Evolutionary conservation across 140 eudicot genomes (phyloP).

Genomic region (Cichorium intybus): DNA sequence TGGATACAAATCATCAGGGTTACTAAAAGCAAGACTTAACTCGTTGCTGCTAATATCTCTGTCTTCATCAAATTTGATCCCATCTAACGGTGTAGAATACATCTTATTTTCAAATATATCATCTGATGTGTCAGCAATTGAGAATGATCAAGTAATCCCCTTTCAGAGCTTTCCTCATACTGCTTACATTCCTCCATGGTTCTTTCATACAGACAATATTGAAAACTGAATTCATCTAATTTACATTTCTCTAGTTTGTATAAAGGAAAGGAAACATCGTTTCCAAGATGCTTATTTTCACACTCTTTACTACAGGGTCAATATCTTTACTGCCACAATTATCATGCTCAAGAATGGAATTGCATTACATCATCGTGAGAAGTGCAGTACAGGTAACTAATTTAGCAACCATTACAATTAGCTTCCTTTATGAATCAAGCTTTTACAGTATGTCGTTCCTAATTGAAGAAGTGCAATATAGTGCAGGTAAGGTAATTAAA

Average conservation of each 20-base stretch:
- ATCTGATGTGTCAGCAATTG: conserved; percentile 31
- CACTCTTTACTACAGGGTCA: conserved; percentile 12
- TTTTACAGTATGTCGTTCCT: no score
- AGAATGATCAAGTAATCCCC: conserved; percentile 40
- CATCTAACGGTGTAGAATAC: conserved; percentile 37
- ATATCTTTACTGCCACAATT: conserved; percentile 9
- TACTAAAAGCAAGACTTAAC: conserved; percentile 62
- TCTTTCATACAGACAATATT: conserved; percentile 33
- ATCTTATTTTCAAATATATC: conserved; percentile 37
- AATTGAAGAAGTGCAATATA: no score
- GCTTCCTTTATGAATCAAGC: no score
- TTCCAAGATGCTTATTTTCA: conserved; percentile 12
- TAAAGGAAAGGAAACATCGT: conserved; percentile 27
- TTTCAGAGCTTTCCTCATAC: conserved; percentile 31
- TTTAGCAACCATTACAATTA: no score
- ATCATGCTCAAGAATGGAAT: conserved; percentile 9
- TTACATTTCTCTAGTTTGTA: conserved; percentile 34
- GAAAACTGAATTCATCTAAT: conserved; percentile 36
- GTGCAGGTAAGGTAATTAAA: no score
- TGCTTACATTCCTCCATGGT: conserved; percentile 38
- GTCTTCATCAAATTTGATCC: conserved; percentile 39
- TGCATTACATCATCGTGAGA: no score
- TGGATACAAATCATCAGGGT: conserved; percentile 29
- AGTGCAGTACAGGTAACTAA: no score
- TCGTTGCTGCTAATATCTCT: conserved; percentile 44